Evolutionary conservation across 1,139 yeast genomes (phyloP).

Genomic region (Scheffersomyces titani): DNA sequence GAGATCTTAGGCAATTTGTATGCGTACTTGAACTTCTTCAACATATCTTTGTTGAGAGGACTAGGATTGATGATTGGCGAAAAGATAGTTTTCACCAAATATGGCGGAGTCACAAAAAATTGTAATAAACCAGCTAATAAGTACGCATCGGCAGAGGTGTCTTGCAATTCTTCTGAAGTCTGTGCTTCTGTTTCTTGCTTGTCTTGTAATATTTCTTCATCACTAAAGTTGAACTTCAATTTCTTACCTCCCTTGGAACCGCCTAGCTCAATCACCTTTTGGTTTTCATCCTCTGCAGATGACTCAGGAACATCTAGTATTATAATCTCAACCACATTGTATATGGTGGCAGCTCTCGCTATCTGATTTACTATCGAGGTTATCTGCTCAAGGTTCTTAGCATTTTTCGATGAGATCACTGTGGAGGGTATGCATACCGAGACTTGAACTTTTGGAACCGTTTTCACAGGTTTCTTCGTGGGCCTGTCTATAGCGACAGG

Average conservation of each 20-base stretch:
- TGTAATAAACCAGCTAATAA: constrained; percentile 73
- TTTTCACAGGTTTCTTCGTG: constrained; percentile 36
- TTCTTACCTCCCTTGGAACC: constrained; percentile 30
- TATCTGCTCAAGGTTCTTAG: constrained; percentile 68
- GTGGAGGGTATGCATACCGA: constrained; percentile 70
- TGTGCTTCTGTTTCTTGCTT: constrained; percentile 13
- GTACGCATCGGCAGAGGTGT: constrained; percentile 33
- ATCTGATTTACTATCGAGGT: constrained; percentile 76
- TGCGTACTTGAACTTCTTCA: constrained; percentile 61
- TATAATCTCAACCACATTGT: constrained; percentile 71
- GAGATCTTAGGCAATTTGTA: constrained; percentile 69
- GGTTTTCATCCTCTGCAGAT: constrained; percentile 17
- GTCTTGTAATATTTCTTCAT: constrained; percentile 18
- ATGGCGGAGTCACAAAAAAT: constrained; percentile 85
- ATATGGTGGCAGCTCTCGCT: constrained; percentile 72
- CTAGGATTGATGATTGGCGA: constrained; percentile 12
- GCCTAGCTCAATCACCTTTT: constrained; percentile 22
- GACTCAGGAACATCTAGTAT: constrained; percentile 53
- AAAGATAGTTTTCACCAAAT: constrained; percentile 67
- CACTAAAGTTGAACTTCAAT: constrained; percentile 39
- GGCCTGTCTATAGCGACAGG: constrained; percentile 17
- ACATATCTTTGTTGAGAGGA: constrained; percentile 30
- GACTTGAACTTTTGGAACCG: constrained; percentile 24
- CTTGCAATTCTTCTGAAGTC: constrained; percentile 13
- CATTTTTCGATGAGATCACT: constrained; percentile 51